Percentiles rank a stretch among this genome's conserved stretches.
These are phyloP conservation scores for Phytophthora macrochlamydospora DNA, from an alignment of 352 stramenopile species.

Conservation along the genomic window DNA sequence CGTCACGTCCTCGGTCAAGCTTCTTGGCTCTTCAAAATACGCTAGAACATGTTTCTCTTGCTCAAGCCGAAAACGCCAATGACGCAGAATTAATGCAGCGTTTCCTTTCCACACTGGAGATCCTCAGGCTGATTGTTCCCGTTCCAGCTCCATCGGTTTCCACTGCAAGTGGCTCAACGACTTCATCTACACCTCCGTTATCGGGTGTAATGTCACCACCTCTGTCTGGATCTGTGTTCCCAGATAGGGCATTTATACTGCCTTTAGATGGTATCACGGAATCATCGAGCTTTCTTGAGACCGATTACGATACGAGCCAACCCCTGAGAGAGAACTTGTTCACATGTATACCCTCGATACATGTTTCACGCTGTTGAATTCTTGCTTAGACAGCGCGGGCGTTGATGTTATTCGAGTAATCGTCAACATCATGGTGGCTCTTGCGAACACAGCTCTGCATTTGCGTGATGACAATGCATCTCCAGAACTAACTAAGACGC, in stretches of 20 bases:
- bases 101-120: slow-evolving; percentile 36
- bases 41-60: slow-evolving; percentile 36
- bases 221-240: slow-evolving; percentile 19
- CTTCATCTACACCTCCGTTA: slow-evolving; percentile 19
- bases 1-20: slow-evolving; percentile 32
- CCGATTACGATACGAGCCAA: slow-evolving; percentile 4
- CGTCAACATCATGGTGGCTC: slow-evolving; percentile 56
- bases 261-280: slow-evolving; percentile 30
- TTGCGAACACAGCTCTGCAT: slow-evolving; percentile 51
- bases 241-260: slow-evolving; percentile 22
- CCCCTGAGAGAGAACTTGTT: slow-evolving; percentile 35
- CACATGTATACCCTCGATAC: slow-evolving; percentile 62
- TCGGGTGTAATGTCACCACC: slow-evolving; percentile 21
- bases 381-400: slow-evolving; percentile 27
- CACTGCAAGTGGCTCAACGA: slow-evolving; percentile 12
- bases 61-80: slow-evolving; percentile 36
- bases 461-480: slow-evolving; percentile 28
- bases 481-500: slow-evolving; percentile 59
- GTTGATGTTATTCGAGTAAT: slow-evolving; percentile 37
- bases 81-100: slow-evolving; percentile 24
- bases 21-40: slow-evolving; percentile 52
- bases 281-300: slow-evolving; percentile 34
- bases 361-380: slow-evolving; percentile 49
- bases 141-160: slow-evolving; percentile 17
- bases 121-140: slow-evolving; percentile 35